A percentile compares a stretch with the other conserved stretches of the same genome.
These are phyloP conservation scores for Gryganskiella cystojenkinii DNA, from an alignment of 192 early-diverging fungal species.

Conservation along the genomic window DNA sequence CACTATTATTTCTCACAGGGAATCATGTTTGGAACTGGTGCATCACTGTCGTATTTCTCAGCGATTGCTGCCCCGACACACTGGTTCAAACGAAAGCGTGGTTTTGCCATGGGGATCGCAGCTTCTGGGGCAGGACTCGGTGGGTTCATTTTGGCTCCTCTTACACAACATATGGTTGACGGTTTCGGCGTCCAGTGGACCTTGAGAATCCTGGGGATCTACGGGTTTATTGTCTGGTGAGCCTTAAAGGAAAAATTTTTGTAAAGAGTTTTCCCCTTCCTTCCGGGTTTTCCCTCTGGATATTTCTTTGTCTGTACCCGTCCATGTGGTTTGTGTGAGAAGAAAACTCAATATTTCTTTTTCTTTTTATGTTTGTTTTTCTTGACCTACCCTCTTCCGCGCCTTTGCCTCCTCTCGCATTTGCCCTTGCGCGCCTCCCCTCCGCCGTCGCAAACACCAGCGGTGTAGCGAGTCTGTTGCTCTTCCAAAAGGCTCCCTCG, in stretches of 20 bases:
- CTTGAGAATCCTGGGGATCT: slow-evolving; percentile 64
- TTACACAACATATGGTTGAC: slow-evolving; percentile 64
- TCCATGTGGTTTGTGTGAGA: too few relatives aligned
- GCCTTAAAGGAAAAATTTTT: background rate
- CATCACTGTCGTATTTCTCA: slow-evolving; percentile 70
- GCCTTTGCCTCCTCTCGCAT: too few relatives aligned
- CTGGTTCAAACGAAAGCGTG: slow-evolving; percentile 75
- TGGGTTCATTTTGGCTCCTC: slow-evolving; percentile 67
- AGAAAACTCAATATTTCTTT: too few relatives aligned
- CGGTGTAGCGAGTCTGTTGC: too few relatives aligned
- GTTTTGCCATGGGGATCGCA: slow-evolving; percentile 78
- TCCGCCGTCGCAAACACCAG: too few relatives aligned
- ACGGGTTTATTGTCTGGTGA: slow-evolving; percentile 59
- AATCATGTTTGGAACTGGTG: slow-evolving; percentile 76
- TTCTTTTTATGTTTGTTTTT: too few relatives aligned
- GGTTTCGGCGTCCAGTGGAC: slow-evolving; percentile 68
- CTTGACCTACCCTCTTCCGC: too few relatives aligned
- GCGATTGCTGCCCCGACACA: slow-evolving; percentile 71
- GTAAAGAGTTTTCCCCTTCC: background rate
- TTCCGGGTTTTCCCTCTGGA: background rate
- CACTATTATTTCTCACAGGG: slow-evolving; percentile 81
- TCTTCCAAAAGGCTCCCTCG: too few relatives aligned
- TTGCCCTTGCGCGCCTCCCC: too few relatives aligned
- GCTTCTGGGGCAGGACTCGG: slow-evolving; percentile 82
- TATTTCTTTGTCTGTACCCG: too few relatives aligned